Base-by-base conservation (phyloP, 208 protist species). In the Novymonas esmeraldas region DNA sequence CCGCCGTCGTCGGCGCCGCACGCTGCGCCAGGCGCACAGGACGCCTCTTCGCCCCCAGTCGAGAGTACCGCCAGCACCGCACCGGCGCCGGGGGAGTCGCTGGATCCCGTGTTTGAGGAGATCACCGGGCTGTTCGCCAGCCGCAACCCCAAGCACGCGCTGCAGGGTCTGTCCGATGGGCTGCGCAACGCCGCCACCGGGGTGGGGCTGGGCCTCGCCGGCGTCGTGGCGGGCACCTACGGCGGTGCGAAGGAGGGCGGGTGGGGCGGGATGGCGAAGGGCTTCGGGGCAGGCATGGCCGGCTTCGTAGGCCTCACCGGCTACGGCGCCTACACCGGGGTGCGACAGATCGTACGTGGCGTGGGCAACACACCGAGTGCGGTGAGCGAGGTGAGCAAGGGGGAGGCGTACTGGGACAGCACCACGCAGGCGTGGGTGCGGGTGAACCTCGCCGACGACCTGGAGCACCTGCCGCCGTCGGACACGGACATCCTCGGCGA, bases 351-450 rank as follows among this genome's bases (percentile, higher is more conserved):
- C 3, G 42, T 64, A 22, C 63, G 65, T 11, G 86, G 86, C 22
- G 54, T 80, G 20, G 41, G 16, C 56, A 82, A 89, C 64, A 89
- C 86, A 14, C 57, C 49, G 3, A 45, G 73, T 16, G 84, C 86
- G 2, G 50, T 87, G 20, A 67, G 33, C 0, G 70, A 79, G 60
- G 64, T 68, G 6, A 56, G 28, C 42, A 54, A 49, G 16, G 81
- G 76, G 9, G 74, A 81, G 33, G 44, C 65, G 6, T 76, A 79
- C 58, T 92, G 86, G 84, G 79, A 89, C 74, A 79, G 70, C 56
- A 61, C 46, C 31, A 26, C 22, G 14, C 70, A 73, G 50, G n/a
- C 60, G n/a, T 92, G 82, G 78, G 70, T 82, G 9, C 60, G 68
- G 4, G 78, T 90, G 59, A 64, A 82, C 14, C 76, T 90, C 11